Conservation (phyloP, 2,329 filamentous ascomycete genomes). For the Colletotrichum sp. region DNA sequence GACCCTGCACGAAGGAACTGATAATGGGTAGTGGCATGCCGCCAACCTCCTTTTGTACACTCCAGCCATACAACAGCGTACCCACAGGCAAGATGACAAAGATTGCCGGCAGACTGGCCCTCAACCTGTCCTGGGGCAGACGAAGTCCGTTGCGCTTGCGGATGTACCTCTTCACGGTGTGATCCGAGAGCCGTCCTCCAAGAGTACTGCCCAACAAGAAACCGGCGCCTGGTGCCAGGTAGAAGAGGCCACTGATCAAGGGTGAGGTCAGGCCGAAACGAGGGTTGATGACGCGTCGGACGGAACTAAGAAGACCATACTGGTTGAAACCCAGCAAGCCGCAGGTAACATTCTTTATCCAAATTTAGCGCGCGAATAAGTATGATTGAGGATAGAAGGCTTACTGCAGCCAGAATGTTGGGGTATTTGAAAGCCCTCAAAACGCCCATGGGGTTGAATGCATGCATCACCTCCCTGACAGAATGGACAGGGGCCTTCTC, state of each 20-base stretch:
- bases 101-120: slow-evolving; percentile 64
- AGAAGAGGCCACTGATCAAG: slow-evolving; percentile 72
- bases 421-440: slow-evolving; percentile 69
- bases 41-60: slow-evolving; percentile 29
- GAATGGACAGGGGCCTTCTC: slow-evolving; percentile 43
- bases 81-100: slow-evolving; percentile 65
- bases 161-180: slow-evolving; percentile 66
- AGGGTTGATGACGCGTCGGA: slow-evolving; percentile 74
- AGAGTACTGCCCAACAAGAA: slow-evolving; percentile 71
- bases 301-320: slow-evolving; percentile 71
- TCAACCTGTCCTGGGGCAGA: slow-evolving; percentile 72
- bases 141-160: slow-evolving; percentile 56
- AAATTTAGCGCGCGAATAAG: rapidly evolving
- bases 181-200: slow-evolving; percentile 72
- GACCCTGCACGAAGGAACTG: slow-evolving; percentile 34
- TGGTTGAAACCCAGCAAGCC: slow-evolving; percentile 70
- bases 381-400: slow-evolving; percentile 16
- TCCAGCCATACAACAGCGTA: slow-evolving; percentile 74
- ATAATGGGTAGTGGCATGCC: slow-evolving; percentile 40
- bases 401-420: slow-evolving; percentile 64
- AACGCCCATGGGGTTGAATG: slow-evolving; percentile 71
- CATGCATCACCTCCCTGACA: slow-evolving; percentile 27
- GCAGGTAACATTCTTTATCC: slow-evolving; percentile 8
- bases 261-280: slow-evolving; percentile 69
- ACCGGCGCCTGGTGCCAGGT: slow-evolving; percentile 71